Conservation (phyloP, 2,329 filamentous ascomycete genomes). For the Camillea tinctor region DNA sequence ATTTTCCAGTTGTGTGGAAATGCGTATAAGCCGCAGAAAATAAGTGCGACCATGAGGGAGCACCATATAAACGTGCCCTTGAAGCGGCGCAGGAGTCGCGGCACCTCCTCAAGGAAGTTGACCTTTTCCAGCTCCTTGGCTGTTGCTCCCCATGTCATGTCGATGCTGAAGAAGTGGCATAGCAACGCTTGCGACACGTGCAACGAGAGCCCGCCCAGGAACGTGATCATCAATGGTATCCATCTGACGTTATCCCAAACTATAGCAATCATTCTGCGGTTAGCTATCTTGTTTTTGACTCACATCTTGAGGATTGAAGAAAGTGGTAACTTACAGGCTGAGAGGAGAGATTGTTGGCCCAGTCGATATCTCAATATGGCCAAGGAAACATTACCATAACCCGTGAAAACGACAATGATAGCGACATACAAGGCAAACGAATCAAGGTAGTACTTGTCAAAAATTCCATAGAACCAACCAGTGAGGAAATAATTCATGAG, state of each 20-base stretch:
- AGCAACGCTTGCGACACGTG: conserved; percentile 41
- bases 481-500: conserved; percentile 72
- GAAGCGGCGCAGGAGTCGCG: conserved; percentile 31
- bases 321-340: conserved; percentile 1
- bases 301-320: background rate
- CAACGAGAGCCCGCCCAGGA: conserved; percentile 43
- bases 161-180: conserved; percentile 42
- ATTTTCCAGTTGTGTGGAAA: conserved; percentile 52
- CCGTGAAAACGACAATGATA: conserved; percentile 34
- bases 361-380: conserved; percentile 60
- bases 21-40: conserved; percentile 27
- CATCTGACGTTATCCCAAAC: conserved; percentile 56
- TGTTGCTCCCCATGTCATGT: conserved; percentile 40
- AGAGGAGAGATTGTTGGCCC: conserved; percentile 47
- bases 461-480: conserved; percentile 59
- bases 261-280: conserved; percentile 12
- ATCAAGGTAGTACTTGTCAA: conserved; percentile 67
- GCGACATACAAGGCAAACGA: conserved; percentile 35
- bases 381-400: conserved; percentile 41
- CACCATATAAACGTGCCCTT: conserved; percentile 34
- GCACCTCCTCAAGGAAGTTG: conserved; percentile 35
- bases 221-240: conserved; percentile 40
- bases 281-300: conserved; percentile 9
- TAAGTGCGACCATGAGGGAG: conserved; percentile 26
- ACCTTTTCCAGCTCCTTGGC: conserved; percentile 35